Percentiles rank a stretch among this genome's conserved stretches.
These are phyloP conservation scores for Phylloporus scabripes DNA, from an alignment of 768 basidiomycete genomes.

Conservation along the genomic window DNA sequence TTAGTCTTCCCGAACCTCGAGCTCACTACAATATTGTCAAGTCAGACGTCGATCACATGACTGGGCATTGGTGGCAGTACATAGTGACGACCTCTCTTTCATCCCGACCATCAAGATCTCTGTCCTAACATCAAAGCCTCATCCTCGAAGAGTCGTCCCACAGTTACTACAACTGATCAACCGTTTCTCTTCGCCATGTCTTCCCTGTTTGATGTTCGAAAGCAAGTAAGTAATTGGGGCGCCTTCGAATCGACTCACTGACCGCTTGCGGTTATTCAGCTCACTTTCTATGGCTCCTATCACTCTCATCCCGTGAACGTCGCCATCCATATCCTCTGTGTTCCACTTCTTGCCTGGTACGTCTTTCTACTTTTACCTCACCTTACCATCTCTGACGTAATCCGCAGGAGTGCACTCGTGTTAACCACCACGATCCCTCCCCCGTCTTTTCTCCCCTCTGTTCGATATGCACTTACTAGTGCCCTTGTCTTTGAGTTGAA, in stretches of 20 bases:
- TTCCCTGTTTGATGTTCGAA: constrained; percentile 58
- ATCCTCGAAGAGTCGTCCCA: background rate
- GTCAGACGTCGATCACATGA: background rate
- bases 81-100: too few species aligned
- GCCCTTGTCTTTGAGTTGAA: constrained; percentile 71
- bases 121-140: too few species aligned
- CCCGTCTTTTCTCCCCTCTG: constrained; percentile 49
- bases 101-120: background rate
- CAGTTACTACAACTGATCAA: background rate
- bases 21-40: background rate
- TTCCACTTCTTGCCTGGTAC: constrained; percentile 80
- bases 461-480: constrained; percentile 49
- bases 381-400: constrained; percentile 6
- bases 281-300: constrained; percentile 92
- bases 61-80: background rate
- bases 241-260: constrained; percentile 5
- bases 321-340: constrained; percentile 78
- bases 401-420: constrained; percentile 56
- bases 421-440: constrained; percentile 45
- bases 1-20: too few species aligned
- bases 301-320: constrained; percentile 82
- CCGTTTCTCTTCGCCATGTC: constrained; percentile 24
- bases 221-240: constrained; percentile 45
- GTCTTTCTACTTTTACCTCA: constrained; percentile 14
- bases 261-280: constrained; percentile 37